Base-by-base conservation (phyloP, 2,329 filamentous ascomycete genomes). In the Verruconis gallopava region DNA sequence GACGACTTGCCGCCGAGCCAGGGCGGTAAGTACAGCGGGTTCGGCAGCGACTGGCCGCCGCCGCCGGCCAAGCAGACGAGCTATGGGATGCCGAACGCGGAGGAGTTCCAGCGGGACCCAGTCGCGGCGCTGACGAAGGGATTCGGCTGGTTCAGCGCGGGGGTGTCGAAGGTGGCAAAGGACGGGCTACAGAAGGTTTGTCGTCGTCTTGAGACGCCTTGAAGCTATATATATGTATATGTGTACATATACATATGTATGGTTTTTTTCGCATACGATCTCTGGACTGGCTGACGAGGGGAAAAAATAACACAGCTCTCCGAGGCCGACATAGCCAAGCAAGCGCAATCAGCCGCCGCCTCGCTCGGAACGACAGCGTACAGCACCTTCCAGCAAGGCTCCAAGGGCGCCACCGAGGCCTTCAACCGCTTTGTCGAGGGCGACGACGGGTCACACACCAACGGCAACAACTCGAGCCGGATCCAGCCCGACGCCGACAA, bases 381-480 rank as follows among this genome's bases (percentile, higher is more conserved):
- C 17, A 33, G 35, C 12, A 40, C 35, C 19, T 22, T 46, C 25
- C 76, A 66, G 53, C 61, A 65, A 9, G 80, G 82, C 12, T 80
- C 82, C 20, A 78, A 77, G 54, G 78, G 70, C 41, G 85, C 88
- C 0, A 80, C 85, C 42, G 82, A 91, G 5, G 75, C 78, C 32
- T 81, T 96, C 64, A 85, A 72, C 56, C 77, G 80, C 40, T 95
- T 96, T 53, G 86, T 96, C 40, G 91, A 96, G 57, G 85, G 82
- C 3, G 72, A 73, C 13, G 64, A 69, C 17, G 64, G 68, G 17
- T 15, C 42, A 18, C 39, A 20, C 42, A 40, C 44, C 21, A 43
- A 28, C 15, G 55, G 64, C 34, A 52, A 53, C 42, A 50, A 45
- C 32, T 33, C 15, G 19, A 25, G n/a, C 22, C 15, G 40, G 30